phyloP scores from a whole-genome alignment of 106 monocot genomes.

The Allium sativum region DNA sequence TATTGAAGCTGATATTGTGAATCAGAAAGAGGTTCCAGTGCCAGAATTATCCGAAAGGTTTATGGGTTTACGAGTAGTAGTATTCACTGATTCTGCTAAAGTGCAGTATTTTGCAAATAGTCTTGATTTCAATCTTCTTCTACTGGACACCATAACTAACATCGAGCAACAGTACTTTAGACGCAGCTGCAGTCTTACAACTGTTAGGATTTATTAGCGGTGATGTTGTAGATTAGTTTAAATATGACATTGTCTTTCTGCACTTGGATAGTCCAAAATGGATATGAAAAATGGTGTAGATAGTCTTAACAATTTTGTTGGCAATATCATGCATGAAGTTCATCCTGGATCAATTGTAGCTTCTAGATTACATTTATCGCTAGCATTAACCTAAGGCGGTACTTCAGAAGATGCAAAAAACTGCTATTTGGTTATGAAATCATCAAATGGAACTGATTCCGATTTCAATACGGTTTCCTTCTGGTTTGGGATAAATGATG shows the following conservation, averaged over 20 bases:
- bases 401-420: conserved; percentile 14
- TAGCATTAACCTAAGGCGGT: conserved; percentile 58
- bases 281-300: conserved; percentile 36
- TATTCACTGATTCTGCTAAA: conserved; percentile 34
- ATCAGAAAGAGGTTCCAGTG: conserved; percentile 16
- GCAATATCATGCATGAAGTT: conserved; percentile 36
- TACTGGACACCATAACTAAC: conserved; percentile 24
- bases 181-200: conserved; percentile 19
- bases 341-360: conserved; percentile 45
- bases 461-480: too few species aligned
- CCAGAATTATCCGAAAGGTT: conserved; percentile 49
- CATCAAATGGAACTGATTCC: conserved; percentile 34
- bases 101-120: conserved; percentile 43
- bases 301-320: conserved; percentile 54
- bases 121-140: conserved; percentile 46
- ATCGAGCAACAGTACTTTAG: conserved; percentile 6
- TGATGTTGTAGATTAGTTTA: conserved; percentile 46
- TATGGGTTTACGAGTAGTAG: conserved; percentile 76
- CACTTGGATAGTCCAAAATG: conserved; percentile 24
- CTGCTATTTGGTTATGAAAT: conserved; percentile 17
- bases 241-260: conserved; percentile 76
- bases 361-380: conserved; percentile 65
- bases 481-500: too few species aligned
- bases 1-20: conserved; percentile 7
- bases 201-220: conserved; percentile 59